Percentiles rank a stretch among this genome's conserved stretches.
Conservation (phyloP, 2,329 filamentous ascomycete species). For the Cladophialophora psammophila region DNA sequence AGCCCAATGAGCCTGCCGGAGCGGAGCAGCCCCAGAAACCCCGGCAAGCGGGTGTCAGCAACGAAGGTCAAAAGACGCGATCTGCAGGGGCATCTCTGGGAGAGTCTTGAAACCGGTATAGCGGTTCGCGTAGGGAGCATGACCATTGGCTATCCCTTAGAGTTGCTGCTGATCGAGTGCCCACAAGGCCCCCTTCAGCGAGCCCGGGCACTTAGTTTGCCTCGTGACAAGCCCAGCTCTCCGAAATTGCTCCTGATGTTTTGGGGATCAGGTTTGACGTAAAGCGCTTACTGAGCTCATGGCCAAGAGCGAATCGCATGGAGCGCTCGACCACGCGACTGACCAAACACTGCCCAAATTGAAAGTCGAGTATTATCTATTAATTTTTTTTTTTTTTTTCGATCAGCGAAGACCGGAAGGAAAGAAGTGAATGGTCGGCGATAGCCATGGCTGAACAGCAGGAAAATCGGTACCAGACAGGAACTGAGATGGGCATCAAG, state of each 20-base stretch:
- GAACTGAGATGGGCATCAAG: not conserved
- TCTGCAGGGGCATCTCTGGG: constrained; percentile 35
- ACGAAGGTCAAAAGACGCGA: constrained; percentile 29
- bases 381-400: no score
- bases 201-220: constrained; percentile 13
- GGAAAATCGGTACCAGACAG: not conserved
- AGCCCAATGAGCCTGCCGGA: constrained; percentile 24
- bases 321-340: constrained; percentile 16
- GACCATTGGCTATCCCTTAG: constrained; percentile 28
- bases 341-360: constrained; percentile 3
- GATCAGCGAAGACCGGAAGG: not conserved
- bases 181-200: not conserved
- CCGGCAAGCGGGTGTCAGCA: constrained; percentile 27
- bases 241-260: constrained; percentile 30
- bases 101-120: constrained; percentile 21
- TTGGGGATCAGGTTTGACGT: constrained; percentile 30
- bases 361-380: not conserved
- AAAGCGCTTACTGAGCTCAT: constrained; percentile 29
- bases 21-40: constrained; percentile 18
- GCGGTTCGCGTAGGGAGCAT: constrained; percentile 30
- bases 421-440: not conserved
- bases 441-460: not conserved
- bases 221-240: constrained; percentile 29
- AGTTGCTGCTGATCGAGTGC: constrained; percentile 5
- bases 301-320: constrained; percentile 29